Base-by-base conservation (phyloP, 129 eudicot species). In the Kitagawia praeruptora region DNA sequence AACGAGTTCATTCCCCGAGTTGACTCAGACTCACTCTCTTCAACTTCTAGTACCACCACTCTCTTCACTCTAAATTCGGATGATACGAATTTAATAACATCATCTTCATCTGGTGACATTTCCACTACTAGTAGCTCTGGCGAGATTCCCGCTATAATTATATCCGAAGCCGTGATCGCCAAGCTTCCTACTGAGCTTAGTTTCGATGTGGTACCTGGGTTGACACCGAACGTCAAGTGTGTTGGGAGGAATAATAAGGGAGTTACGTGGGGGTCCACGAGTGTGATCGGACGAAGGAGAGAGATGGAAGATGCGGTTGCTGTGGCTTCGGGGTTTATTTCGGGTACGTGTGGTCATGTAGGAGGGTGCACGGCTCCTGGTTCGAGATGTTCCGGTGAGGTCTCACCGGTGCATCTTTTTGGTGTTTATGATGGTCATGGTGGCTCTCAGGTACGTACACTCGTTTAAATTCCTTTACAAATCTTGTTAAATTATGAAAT, bases 351-450 rank as follows among this genome's bases (percentile, higher is more conserved):
- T 67, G 79, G 80, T 78, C 88, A 80, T 58, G 88, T 87, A 5
- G 93, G 91, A 34, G 93, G 91, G 8, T 89, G 93, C 42, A 82
- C 84, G 27, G 84, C 83, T 46, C 85, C 83, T 1, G 86, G 88
- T 28, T 70, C 86, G 44, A 75, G 83, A 64, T 83, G 77, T 23
- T 83, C 89, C 47, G 31, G 49, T 38, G 88, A 88, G 88, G 81
- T 84, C 75, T 83, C 89, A 31, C 88, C 93, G 41, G 79, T 87
- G 74, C 93, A 89, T 80, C 86, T 89, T 79, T 89, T 89, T 53
- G 93, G 85, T 34, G 89, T 89, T 28, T 89, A 89, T 27, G 93
- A 89, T 23, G 93, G 93, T 40, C 93, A 89, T 41, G 93, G 93
- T 41, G 93, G 93, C 69, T 85, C 91, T 28, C 91, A 89, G 82